Evolutionary conservation across 2,329 filamentous ascomycete species (phyloP), one percentile per base, ranked within the genome.

Genomic region (Fusarium beomiforme): DNA sequence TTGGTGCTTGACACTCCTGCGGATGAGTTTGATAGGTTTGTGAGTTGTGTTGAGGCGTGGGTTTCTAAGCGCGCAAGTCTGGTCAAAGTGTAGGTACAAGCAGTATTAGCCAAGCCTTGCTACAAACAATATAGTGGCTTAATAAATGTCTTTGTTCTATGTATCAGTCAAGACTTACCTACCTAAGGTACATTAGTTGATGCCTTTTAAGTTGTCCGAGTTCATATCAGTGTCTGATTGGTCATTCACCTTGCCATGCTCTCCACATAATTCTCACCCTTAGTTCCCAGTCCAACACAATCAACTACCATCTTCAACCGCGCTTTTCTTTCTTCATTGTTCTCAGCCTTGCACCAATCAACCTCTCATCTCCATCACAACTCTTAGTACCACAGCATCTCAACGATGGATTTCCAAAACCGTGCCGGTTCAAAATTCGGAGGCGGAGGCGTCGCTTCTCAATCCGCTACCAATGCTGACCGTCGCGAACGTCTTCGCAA

Each of bases 361-460:
- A 64, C 49, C 21, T 43, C 59, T 51, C 21, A 49, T 49, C 12
- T 16, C 42, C 26, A 36, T 29, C n/a, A 21, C 44, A 21, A 57
- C 17, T 19, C 24, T 34, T 17, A 11, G 13, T 49, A 36, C 36
- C 49, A 12, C 51, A 49, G 19, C 41, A 19, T 23, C 24, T 21
- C 8, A 8, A 55, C 57, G n/a, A 91, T 92, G 90, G 90, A 92
- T 79, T 92, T 91, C 79, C 88, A 98, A 86, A 98, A 98, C 82
- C 93, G 95, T 77, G 95, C 93, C 70, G 96, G 96, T 79, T 97
- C 94, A 82, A 98, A 98, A 82, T 98, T 98, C 82, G 96, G 96
- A 80, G 96, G 96, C 79, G 96, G 96, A 78, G 96, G 96, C 82
- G 95, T 98, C 76, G 96, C 96, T 81, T 98, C 95, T 9, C 90